These are phyloP conservation scores for Apiosordaria backusii DNA, from an alignment of 495 filamentous ascomycete species.

Conservation along the genomic window DNA sequence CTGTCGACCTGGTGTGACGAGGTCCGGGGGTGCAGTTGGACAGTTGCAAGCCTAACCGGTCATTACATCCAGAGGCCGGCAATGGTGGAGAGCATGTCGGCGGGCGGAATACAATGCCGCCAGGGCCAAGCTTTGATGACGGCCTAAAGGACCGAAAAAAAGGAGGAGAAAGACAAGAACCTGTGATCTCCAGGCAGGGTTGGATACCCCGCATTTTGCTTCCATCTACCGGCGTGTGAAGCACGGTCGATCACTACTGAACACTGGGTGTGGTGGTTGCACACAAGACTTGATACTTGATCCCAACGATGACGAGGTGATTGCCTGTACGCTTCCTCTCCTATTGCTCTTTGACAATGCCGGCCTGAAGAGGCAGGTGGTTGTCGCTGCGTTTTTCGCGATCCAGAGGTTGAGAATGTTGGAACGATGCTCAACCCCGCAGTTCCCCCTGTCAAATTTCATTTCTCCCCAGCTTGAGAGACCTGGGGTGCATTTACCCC, in stretches of 20 bases:
- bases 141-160: conserved; percentile 6
- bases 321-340: conserved; percentile 8
- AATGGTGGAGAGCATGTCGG: conserved; percentile 11
- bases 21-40: conserved; percentile 9
- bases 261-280: background rate
- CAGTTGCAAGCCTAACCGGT: conserved; percentile 1
- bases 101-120: conserved; percentile 15
- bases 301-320: conserved; percentile 2
- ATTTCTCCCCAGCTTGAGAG: conserved; percentile 4
- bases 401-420: conserved; percentile 16
- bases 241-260: background rate
- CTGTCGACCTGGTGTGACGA: conserved; percentile 3
- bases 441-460: conserved; percentile 8
- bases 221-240: conserved; percentile 14
- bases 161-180: background rate
- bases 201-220: conserved; percentile 18
- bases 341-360: conserved; percentile 5
- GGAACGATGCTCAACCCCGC: conserved; percentile 7
- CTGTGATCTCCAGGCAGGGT: background rate
- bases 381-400: conserved; percentile 8
- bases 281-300: background rate
- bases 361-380: conserved; percentile 23
- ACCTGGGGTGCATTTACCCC: conserved; percentile 18
- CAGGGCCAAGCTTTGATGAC: conserved; percentile 15
- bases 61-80: conserved; percentile 9